Evolutionary conservation across 2,329 filamentous ascomycete species (phyloP).

Genomic region (Neofusicoccum laricinum): DNA sequence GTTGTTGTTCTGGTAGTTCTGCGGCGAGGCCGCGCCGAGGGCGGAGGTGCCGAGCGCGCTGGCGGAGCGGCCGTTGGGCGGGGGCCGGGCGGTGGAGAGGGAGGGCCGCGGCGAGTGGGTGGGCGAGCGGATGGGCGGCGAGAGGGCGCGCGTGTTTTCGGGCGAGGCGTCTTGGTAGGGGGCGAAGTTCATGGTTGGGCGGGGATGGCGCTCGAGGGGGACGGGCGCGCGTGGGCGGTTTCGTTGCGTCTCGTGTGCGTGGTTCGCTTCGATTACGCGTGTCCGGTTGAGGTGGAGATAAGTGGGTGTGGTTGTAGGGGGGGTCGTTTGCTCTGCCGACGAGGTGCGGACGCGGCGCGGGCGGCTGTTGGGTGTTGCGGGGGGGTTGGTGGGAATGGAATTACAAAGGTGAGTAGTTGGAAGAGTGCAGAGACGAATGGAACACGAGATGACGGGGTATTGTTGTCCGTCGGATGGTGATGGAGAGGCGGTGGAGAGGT

Average conservation of each 20-base stretch:
- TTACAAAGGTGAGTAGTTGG: background rate
- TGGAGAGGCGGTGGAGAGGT: constrained; percentile 12
- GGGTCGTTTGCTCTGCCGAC: too few relatives aligned
- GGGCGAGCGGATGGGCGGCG: constrained; percentile 56
- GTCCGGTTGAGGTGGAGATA: too few relatives aligned
- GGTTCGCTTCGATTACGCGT: too few relatives aligned
- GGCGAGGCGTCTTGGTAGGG: constrained; percentile 93
- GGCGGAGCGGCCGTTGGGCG: constrained; percentile 32
- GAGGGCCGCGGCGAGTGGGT: constrained; percentile 41
- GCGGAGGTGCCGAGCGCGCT: constrained; percentile 29
- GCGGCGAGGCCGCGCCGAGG: constrained; percentile 22
- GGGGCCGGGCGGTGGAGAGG: constrained; percentile 39
- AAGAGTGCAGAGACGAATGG: background rate
- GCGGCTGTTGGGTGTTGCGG: background rate
- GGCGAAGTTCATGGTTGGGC: constrained; percentile 63
- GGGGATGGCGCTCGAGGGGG: too few relatives aligned
- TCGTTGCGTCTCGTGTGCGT: too few relatives aligned
- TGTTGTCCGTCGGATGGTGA: background rate
- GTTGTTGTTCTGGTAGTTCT: constrained; percentile 35
- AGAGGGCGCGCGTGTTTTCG: constrained; percentile 77
- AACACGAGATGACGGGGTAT: background rate
- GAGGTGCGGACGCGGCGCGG: too few relatives aligned
- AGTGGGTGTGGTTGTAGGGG: too few relatives aligned
- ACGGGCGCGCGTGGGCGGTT: background rate
- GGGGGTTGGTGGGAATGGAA: background rate